Conservation (phyloP, 495 filamentous ascomycete genomes). For the Immersiella caudata region DNA sequence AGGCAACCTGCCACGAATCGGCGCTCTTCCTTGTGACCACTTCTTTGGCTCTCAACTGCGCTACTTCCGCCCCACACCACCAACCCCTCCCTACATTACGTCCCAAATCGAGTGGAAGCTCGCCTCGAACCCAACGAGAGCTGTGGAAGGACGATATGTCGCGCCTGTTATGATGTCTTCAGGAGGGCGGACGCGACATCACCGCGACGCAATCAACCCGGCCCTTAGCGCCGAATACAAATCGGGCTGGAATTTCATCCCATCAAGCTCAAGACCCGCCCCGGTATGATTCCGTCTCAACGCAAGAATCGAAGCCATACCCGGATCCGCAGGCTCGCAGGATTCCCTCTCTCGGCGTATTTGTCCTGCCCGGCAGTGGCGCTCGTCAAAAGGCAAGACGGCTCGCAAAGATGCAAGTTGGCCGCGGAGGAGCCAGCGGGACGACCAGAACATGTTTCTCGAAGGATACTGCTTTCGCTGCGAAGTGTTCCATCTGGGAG, state of each 20-base stretch:
- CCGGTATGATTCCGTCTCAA: neutral
- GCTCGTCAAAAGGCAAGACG: slow-evolving; percentile 18
- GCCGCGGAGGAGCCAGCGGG: neutral
- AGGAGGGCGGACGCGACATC: neutral
- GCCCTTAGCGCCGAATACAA: neutral
- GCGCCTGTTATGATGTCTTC: neutral
- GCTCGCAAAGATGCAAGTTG: slow-evolving; percentile 10
- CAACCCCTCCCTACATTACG: neutral
- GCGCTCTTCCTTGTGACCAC: slow-evolving; percentile 7
- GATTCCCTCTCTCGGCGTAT: slow-evolving; percentile 8
- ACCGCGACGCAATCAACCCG: neutral
- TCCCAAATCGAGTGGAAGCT: neutral
- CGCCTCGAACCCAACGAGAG: neutral
- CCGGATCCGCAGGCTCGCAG: neutral
- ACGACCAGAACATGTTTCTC: neutral
- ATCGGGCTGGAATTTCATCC: neutral
- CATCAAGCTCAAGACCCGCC: neutral
- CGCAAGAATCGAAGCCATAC: neutral
- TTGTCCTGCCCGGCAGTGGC: slow-evolving; percentile 14
- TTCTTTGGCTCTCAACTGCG: neutral
- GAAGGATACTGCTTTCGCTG: slow-evolving; percentile 10
- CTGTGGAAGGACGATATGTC: neutral
- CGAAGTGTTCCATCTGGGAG: slow-evolving; percentile 16
- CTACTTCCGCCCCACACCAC: slow-evolving; percentile 5
- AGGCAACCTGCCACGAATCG: slow-evolving; percentile 13